These are phyloP conservation scores for Aphanomyces euteiches DNA, from an alignment of 352 stramenopile species.

Conservation along the genomic window DNA sequence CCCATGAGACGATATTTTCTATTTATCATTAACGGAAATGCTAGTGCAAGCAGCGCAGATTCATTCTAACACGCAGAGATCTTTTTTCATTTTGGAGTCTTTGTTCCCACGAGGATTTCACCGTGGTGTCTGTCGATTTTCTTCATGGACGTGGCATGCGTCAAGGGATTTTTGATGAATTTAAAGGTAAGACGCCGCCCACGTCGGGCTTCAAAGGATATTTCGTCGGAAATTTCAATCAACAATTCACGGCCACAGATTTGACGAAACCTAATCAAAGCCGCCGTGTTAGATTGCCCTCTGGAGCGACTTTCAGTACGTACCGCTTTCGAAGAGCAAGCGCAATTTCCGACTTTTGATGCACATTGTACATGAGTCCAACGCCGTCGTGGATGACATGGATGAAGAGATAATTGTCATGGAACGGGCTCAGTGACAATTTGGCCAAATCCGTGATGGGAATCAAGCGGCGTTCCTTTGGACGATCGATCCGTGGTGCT, in stretches of 20 bases:
- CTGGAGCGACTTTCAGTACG: neutral
- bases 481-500: slow-evolving; percentile 75
- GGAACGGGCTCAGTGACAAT: slow-evolving; percentile 67
- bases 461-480: slow-evolving; percentile 72
- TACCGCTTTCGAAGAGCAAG: slow-evolving; percentile 11
- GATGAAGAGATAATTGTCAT: slow-evolving; percentile 77
- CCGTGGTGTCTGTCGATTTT: slow-evolving; percentile 21
- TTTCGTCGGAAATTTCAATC: slow-evolving; percentile 59
- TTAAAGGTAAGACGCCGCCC: slow-evolving; percentile 60
- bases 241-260: slow-evolving; percentile 59
- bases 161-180: slow-evolving; percentile 37
- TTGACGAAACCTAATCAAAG: slow-evolving; percentile 30
- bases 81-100: neutral
- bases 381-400: slow-evolving; percentile 63
- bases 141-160: slow-evolving; percentile 1
- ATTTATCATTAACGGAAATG: neutral
- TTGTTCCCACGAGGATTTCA: neutral
- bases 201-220: slow-evolving; percentile 70
- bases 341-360: slow-evolving; percentile 80
- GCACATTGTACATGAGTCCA: slow-evolving; percentile 60
- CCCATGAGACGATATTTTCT: neutral
- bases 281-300: too few species aligned
- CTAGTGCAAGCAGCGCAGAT: neutral
- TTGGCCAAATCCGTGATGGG: slow-evolving; percentile 54
- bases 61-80: slow-evolving; percentile 3